Conservation (phyloP, 257 asterid genomes). For the Coffea eugenioides region DNA sequence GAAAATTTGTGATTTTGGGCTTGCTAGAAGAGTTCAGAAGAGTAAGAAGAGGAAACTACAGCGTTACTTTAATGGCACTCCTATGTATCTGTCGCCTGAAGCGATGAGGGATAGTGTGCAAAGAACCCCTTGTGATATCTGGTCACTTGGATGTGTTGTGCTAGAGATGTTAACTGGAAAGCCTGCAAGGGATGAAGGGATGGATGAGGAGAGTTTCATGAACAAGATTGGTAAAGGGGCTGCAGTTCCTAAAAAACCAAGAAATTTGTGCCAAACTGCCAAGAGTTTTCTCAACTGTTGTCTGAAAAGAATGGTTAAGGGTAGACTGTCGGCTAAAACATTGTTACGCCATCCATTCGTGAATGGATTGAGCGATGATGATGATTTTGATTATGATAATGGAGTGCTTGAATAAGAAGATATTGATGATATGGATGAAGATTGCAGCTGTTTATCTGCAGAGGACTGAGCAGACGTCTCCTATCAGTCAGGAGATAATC, state of each 20-base stretch:
- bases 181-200: constrained; percentile 5
- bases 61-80: constrained; percentile 7
- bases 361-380: too few relatives aligned
- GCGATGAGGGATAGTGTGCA: neutral
- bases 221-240: constrained; percentile 8
- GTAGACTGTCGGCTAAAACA: too few relatives aligned
- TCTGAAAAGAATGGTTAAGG: constrained; percentile 13
- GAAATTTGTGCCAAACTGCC: constrained; percentile 10
- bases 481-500: too few relatives aligned
- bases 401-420: too few relatives aligned
- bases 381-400: too few relatives aligned
- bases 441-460: too few relatives aligned
- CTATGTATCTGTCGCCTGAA: constrained; percentile 16
- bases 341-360: too few relatives aligned
- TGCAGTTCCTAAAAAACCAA: constrained; percentile 8
- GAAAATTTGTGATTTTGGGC: constrained; percentile 8
- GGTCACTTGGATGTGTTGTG: constrained; percentile 18
- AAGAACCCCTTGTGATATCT: neutral
- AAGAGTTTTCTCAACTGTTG: constrained; percentile 30
- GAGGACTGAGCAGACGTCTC: too few relatives aligned
- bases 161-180: constrained; percentile 23
- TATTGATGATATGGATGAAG: too few relatives aligned
- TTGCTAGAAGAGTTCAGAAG: neutral
- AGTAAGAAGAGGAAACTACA: constrained; percentile 1
- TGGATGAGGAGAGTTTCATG: neutral